Base-by-base conservation (phyloP, 2,329 filamentous ascomycete species). In the Aspergillus sp. region DNA sequence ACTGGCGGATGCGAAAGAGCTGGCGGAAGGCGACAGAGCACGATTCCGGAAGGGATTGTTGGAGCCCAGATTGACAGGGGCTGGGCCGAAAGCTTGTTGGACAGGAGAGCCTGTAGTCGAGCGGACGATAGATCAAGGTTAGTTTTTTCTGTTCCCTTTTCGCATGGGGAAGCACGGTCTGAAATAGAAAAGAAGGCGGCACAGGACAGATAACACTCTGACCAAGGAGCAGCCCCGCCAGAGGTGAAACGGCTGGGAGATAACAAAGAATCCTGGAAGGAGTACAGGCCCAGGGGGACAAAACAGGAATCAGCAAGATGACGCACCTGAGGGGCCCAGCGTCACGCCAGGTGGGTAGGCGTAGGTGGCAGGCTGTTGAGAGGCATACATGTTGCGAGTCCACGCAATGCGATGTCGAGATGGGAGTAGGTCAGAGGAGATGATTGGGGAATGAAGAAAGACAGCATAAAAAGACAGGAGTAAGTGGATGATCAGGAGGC, bases 41-140 rank as follows among this genome's bases (percentile, higher is more conserved):
- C 78, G 78, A 63, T 81, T 82, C 66, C 81, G 75, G 61, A 83
- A 83, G 11, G 81, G 81, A 60, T 82, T 82, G 63, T 82, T 82
- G 41, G 80, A 82, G 32, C 68, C 75, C 67, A 79, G 68, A 60
- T 71, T 76, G 60, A 71, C 67, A 11, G 70, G 66, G 50, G 66
- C 32, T 39, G 67, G 70, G 10, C 74, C 73, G 21, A 73, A 75
- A 10, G 69, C 57, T 61, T 75, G 73, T 66, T 70, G 69, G 62
- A 73, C 70, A 71, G 60, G 57, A 56, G 62, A 68, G 48, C 52
- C 61, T 63, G 62, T 27, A 60, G 21, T 32, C 39, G 10, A 51
- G 10, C 30, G 53, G 23, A 36, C 41, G 32, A 58, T 38, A 54
- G 42, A 51, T 30, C 27, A 30, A 30, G 8, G 52, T 61, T 56